Evolutionary conservation across 176 grass and related monocot species (phyloP).

Genomic region (Carex kokanica): DNA sequence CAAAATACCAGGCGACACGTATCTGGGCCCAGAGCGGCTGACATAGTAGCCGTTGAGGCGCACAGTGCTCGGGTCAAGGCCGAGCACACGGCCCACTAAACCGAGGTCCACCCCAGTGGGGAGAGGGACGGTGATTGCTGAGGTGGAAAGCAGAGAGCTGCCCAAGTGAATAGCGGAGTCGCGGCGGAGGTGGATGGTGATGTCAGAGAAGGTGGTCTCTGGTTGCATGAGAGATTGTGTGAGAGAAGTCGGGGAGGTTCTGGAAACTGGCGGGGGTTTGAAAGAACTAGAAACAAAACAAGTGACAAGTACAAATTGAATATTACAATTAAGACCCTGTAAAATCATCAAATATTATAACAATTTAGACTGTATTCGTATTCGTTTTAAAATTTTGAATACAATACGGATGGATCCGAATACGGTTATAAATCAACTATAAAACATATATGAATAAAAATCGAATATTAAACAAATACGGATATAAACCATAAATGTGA

Average conservation of each 20-base stretch:
- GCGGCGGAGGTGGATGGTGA: constrained; percentile 7
- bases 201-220: neutral
- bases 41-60: constrained; percentile 17
- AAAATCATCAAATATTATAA: neutral
- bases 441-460: too few relatives aligned
- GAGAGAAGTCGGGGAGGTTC: constrained; percentile 13
- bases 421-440: too few relatives aligned
- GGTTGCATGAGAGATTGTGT: neutral
- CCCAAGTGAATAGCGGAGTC: neutral
- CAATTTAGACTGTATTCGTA: too few relatives aligned
- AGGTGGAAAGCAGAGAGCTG: neutral
- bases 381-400: too few relatives aligned
- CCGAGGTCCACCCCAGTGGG: neutral
- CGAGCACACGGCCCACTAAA: neutral
- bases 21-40: neutral
- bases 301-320: neutral
- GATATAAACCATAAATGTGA: too few relatives aligned
- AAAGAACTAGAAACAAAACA: neutral
- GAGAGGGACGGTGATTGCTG: neutral
- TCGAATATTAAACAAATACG: too few relatives aligned
- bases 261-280: constrained; percentile 25
- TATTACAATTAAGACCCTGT: neutral
- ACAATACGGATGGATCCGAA: too few relatives aligned
- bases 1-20: neutral
- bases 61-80: neutral